phyloP scores from a whole-genome alignment of 2,329 filamentous ascomycete genomes.

The Epichloe scottii region DNA sequence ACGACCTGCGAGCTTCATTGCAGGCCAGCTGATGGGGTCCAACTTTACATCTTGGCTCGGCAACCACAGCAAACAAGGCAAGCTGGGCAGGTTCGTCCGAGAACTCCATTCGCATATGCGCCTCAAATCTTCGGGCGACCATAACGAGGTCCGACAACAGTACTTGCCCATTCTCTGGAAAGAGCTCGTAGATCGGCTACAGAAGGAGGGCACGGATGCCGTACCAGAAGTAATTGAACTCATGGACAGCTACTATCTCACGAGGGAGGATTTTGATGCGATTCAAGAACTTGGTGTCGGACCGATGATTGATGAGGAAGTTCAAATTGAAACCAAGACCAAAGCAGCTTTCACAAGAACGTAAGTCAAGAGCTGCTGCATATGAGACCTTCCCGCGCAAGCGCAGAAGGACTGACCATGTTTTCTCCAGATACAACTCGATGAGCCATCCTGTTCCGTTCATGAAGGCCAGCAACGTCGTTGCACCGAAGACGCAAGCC shows the following conservation, averaged over 20 bases:
- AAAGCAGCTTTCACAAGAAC: constrained; percentile 82
- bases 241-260: constrained; percentile 96
- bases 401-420: constrained; percentile 2
- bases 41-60: constrained; percentile 87
- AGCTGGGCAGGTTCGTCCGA: constrained; percentile 68
- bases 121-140: constrained; percentile 75
- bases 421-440: constrained; percentile 59
- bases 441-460: constrained; percentile 85
- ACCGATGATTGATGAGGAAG: constrained; percentile 59
- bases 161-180: constrained; percentile 86
- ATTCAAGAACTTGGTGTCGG: constrained; percentile 87
- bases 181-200: constrained; percentile 60
- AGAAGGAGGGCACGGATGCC: constrained; percentile 67
- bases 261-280: constrained; percentile 86
- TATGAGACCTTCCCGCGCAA: neutral
- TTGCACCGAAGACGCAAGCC: constrained; percentile 56
- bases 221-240: constrained; percentile 77
- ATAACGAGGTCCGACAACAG: constrained; percentile 87
- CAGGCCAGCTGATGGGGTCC: constrained; percentile 63
- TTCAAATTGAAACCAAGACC: constrained; percentile 72
- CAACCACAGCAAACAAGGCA: constrained; percentile 80
- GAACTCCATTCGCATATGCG: constrained; percentile 98
- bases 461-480: constrained; percentile 77
- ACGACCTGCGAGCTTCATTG: constrained; percentile 73
- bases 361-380: constrained; percentile 37